Evolutionary conservation across 2,329 filamentous ascomycete genomes (phyloP).

Genomic region (Zymoseptoria ardabiliae): DNA sequence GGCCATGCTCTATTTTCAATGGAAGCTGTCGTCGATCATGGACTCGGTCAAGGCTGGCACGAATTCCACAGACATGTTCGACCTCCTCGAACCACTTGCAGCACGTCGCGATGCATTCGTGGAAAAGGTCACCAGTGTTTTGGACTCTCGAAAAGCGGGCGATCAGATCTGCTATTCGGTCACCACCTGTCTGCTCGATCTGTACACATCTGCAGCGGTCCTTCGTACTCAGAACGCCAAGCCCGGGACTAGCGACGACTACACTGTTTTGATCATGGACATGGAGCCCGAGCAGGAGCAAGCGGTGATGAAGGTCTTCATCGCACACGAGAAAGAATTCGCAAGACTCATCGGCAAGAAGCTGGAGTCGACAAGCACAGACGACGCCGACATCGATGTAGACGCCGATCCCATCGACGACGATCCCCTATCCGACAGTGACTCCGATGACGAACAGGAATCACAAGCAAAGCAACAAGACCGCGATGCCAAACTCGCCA

Average conservation of each 20-base stretch:
- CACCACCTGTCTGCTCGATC: constrained; percentile 70
- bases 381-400: constrained; percentile 36
- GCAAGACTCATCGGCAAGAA: constrained; percentile 52
- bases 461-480: constrained; percentile 48
- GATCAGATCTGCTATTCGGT: constrained; percentile 73
- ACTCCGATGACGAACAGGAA: constrained; percentile 30
- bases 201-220: constrained; percentile 71
- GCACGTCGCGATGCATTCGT: constrained; percentile 47
- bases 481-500: constrained; percentile 50
- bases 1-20: constrained; percentile 87
- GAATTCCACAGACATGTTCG: constrained; percentile 48
- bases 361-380: constrained; percentile 21
- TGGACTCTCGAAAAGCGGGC: constrained; percentile 36
- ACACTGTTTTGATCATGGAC: constrained; percentile 51
- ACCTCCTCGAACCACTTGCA: constrained; percentile 52
- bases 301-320: constrained; percentile 69
- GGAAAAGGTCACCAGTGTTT: constrained; percentile 42
- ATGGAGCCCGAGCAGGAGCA: constrained; percentile 54
- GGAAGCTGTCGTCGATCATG: constrained; percentile 48
- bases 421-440: constrained; percentile 30
- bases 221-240: constrained; percentile 39
- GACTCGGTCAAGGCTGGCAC: constrained; percentile 42
- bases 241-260: constrained; percentile 37
- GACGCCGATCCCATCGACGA: constrained; percentile 33
- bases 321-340: constrained; percentile 66